Base-by-base conservation (phyloP, 2,329 filamentous ascomycete genomes). In the Fusarium virguliforme region DNA sequence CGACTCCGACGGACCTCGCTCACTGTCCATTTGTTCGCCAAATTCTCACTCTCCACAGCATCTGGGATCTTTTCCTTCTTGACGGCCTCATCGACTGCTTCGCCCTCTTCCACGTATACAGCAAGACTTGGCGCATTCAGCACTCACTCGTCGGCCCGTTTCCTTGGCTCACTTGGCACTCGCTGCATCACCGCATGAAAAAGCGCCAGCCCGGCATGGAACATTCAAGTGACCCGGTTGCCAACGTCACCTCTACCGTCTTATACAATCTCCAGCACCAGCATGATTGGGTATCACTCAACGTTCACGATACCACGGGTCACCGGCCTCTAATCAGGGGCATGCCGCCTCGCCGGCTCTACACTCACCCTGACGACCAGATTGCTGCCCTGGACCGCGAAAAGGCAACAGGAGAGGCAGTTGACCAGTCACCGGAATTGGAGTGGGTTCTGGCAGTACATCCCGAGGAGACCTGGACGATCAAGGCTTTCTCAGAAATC, bases 301-400 rank as follows among this genome's bases (percentile, higher is more conserved):
- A 85, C 54, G 76, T 89, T 22, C 86, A 91, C 79, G 85, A 80
- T 82, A 75, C 64, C 81, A 72, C 72, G n/a, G 78, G 76, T 50
- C 75, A 77, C 9, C 87, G 92, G 22, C 89, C 90, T 6, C 79
- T 95, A 58, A 85, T 96, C 62, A 91, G 89, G 24, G 93, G 93
- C 28, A 82, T 95, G 4, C 92, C 93, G 2, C 92, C 93, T 1
- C 86, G 88, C 48, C 88, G 91, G 50, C 85, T 94, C 43, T 95
- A 96, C 80, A 85, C 93, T 57, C 92, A 96, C 76, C 93, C 93
- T 2, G 93, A 96, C 79, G 93, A 95, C 81, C 93, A 95, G 81
- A 90, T 93, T 71, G 90, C 89, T 70, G 86, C 92, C 61, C 84
- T 95, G 61, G 90, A 91, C 72, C 84, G 86, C 32, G 88, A 90